A percentile compares a stretch with the other conserved stretches of the same genome.
phyloP scores from a whole-genome alignment of 2,329 filamentous ascomycete genomes.

The Teratosphaeriaceae sp. region DNA sequence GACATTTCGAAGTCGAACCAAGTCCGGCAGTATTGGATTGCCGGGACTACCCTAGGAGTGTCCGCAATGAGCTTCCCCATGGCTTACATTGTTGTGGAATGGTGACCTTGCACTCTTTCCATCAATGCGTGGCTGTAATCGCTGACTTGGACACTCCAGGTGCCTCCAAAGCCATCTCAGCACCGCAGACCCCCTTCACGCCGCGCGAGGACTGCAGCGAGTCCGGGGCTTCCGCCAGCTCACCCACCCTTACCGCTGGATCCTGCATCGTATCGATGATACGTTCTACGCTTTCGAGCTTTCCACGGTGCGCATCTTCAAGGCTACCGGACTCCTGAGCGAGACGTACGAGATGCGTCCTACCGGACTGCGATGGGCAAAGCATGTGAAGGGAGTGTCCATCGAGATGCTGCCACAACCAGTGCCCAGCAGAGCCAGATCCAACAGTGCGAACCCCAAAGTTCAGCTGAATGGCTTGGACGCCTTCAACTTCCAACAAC shows the following conservation, averaged over 20 bases:
- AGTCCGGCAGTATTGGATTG: constrained; percentile 27
- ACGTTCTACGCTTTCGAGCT: neutral
- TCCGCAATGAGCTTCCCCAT: constrained; percentile 28
- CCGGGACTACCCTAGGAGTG: constrained; percentile 26
- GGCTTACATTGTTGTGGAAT: constrained; percentile 33
- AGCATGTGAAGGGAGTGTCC: no score
- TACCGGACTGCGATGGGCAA: constrained; percentile 4
- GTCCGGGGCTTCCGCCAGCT: constrained; percentile 10
- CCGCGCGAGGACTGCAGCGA: constrained; percentile 11
- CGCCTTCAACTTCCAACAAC: neutral
- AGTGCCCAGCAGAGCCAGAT: neutral
- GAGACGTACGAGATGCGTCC: constrained; percentile 1
- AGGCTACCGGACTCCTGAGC: neutral
- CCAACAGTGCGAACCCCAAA: neutral
- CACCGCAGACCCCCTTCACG: constrained; percentile 17
- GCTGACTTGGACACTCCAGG: constrained; percentile 8
- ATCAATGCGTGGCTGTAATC: neutral
- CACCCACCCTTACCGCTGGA: constrained; percentile 1
- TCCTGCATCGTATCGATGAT: constrained; percentile 5
- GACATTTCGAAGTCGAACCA: constrained; percentile 26
- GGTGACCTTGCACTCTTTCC: constrained; percentile 16
- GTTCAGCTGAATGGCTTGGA: neutral
- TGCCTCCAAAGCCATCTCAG: constrained; percentile 30
- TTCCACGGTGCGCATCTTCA: neutral
- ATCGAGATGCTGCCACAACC: no score